Conservation (phyloP, 1,139 yeast genomes). For the Geotrichum histeridarum region DNA sequence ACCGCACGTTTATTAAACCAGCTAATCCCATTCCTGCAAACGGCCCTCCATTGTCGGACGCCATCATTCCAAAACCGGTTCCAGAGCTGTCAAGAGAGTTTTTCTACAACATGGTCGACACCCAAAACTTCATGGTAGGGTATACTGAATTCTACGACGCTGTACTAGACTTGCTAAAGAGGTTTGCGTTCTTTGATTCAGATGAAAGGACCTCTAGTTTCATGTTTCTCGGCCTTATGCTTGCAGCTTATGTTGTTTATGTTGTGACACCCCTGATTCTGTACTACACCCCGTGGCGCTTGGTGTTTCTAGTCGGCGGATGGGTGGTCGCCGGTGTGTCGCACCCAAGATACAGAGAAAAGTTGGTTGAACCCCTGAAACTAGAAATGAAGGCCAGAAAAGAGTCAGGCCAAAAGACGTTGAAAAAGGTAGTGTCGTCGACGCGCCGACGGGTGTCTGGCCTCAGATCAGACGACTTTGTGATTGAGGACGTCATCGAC, state of each 20-base stretch:
- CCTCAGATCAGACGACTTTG: not conserved
- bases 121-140: constrained; percentile 72
- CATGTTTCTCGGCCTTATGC: constrained; percentile 36
- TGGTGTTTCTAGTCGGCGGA: constrained; percentile 39
- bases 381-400: constrained; percentile 11
- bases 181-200: constrained; percentile 61
- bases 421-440: constrained; percentile 12
- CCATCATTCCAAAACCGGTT: constrained; percentile 62
- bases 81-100: constrained; percentile 79
- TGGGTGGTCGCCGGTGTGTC: constrained; percentile 50
- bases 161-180: constrained; percentile 45
- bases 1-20: constrained; percentile 22
- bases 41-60: constrained; percentile 48
- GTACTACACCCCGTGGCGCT: constrained; percentile 38
- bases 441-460: constrained; percentile 2
- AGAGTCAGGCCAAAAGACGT: constrained; percentile 13
- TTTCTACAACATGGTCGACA: constrained; percentile 69
- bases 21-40: constrained; percentile 34
- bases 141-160: constrained; percentile 64
- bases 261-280: constrained; percentile 36
- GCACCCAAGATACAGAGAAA: constrained; percentile 50
- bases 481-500: not conserved
- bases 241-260: constrained; percentile 33
- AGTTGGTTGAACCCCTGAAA: constrained; percentile 25
- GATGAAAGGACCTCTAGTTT: constrained; percentile 56